These are phyloP conservation scores for Haplosporangium sp. DNA, from an alignment of 371 early-diverging fungal species.

Conservation along the genomic window DNA sequence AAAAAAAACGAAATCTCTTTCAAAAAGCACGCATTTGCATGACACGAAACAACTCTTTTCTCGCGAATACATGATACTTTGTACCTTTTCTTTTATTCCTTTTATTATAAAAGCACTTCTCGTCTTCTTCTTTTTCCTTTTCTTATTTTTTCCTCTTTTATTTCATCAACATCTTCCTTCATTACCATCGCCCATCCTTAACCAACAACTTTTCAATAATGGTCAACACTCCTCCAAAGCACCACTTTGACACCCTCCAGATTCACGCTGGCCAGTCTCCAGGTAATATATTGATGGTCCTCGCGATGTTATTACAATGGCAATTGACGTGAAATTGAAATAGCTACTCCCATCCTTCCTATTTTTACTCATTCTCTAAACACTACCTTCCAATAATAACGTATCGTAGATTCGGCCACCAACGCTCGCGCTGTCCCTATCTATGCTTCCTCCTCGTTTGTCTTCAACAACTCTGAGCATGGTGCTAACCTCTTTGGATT, in stretches of 20 bases:
- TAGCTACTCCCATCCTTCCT: background rate
- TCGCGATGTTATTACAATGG: background rate
- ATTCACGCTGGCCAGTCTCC: slow-evolving; percentile 89
- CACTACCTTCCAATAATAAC: background rate
- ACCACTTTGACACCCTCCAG: slow-evolving; percentile 89
- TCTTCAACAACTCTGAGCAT: slow-evolving; percentile 81
- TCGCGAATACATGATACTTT: background rate
- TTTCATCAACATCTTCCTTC: background rate
- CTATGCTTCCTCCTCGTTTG: slow-evolving; percentile 86
- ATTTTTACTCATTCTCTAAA: background rate
- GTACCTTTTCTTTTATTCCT: background rate
- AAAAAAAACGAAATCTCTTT: slow-evolving; percentile 4
- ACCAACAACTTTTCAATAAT: slow-evolving; percentile 14
- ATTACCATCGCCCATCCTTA: background rate
- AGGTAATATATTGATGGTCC: slow-evolving; percentile 25
- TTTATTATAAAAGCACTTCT: slow-evolving; percentile 5
- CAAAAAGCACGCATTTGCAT: slow-evolving; percentile 26
- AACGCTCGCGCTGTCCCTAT: slow-evolving; percentile 91
- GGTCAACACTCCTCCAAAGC: slow-evolving; percentile 38
- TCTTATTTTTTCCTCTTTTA: slow-evolving; percentile 2
- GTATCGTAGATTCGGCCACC: slow-evolving; percentile 65
- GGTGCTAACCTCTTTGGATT: slow-evolving; percentile 84
- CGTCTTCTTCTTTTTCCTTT: slow-evolving; percentile 2
- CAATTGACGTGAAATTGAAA: background rate
- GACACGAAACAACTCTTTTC: background rate